Percentiles rank a stretch among this genome's conserved stretches.
These are phyloP conservation scores for Pseudogymnoascus sp. DNA, from an alignment of 2,329 filamentous ascomycete species.

Conservation along the genomic window DNA sequence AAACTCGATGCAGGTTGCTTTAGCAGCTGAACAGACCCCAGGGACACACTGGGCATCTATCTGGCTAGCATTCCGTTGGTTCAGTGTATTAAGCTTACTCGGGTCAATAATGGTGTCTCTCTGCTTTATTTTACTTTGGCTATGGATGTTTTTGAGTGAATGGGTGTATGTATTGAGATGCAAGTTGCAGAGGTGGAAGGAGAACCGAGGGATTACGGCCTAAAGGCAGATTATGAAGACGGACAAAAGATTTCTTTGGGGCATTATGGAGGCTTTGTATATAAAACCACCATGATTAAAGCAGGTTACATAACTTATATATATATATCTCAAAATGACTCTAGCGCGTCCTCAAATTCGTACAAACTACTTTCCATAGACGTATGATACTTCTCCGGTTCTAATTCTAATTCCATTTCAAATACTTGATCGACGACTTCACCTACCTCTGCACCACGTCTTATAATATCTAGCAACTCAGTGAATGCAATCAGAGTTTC, in stretches of 20 bases:
- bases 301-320: no score
- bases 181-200: background rate
- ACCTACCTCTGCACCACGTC: no score
- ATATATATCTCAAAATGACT: no score
- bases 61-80: background rate
- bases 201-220: background rate
- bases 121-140: background rate
- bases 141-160: background rate
- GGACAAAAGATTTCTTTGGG: background rate
- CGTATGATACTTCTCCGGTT: no score
- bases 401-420: no score
- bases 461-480: no score
- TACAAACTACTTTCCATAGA: no score
- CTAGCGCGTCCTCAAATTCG: no score
- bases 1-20: slow-evolving; percentile 19
- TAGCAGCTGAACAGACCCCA: slow-evolving; percentile 12
- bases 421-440: no score
- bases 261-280: background rate
- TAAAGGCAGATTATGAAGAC: background rate
- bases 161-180: background rate
- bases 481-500: no score
- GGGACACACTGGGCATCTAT: background rate
- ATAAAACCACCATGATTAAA: no score
- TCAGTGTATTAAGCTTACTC: background rate
- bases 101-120: background rate